Evolutionary conservation across 306 rosid genomes (phyloP).

Genomic region (Castanea sativa): DNA sequence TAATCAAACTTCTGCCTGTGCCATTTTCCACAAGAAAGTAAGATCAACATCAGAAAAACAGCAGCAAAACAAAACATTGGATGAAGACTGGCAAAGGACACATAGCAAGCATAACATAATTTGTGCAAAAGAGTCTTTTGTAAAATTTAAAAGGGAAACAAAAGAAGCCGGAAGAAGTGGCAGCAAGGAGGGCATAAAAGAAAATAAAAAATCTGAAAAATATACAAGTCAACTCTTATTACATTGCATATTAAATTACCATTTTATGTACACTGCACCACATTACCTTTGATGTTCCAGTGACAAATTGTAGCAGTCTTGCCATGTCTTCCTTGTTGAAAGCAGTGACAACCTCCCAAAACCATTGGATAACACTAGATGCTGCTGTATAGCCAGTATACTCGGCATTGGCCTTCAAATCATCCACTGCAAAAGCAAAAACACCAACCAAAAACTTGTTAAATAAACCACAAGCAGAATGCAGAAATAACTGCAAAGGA

Average conservation of each 20-base stretch:
- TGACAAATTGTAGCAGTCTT: slow-evolving; percentile 93
- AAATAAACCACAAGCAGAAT: slow-evolving; percentile 11
- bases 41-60: neutral
- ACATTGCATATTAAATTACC: neutral
- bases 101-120: neutral
- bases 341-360: slow-evolving; percentile 92
- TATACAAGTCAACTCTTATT: neutral
- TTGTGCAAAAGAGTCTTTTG: neutral
- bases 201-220: neutral
- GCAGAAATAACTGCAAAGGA: neutral
- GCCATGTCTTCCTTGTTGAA: slow-evolving; percentile 99
- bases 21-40: neutral
- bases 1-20: neutral
- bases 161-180: too few relatives aligned
- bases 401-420: slow-evolving; percentile 84
- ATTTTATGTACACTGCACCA: slow-evolving; percentile 6
- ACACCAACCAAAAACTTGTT: slow-evolving; percentile 25
- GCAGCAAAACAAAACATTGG: neutral
- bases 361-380: slow-evolving; percentile 90
- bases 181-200: too few relatives aligned
- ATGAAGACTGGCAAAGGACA: neutral
- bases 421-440: slow-evolving; percentile 75
- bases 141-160: neutral
- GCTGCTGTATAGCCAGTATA: slow-evolving; percentile 92
- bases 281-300: slow-evolving; percentile 97